A percentile compares a stretch with the other conserved stretches of the same genome.
phyloP scores from a whole-genome alignment of 352 stramenopile genomes.

The Globisporangium cederbergense region DNA sequence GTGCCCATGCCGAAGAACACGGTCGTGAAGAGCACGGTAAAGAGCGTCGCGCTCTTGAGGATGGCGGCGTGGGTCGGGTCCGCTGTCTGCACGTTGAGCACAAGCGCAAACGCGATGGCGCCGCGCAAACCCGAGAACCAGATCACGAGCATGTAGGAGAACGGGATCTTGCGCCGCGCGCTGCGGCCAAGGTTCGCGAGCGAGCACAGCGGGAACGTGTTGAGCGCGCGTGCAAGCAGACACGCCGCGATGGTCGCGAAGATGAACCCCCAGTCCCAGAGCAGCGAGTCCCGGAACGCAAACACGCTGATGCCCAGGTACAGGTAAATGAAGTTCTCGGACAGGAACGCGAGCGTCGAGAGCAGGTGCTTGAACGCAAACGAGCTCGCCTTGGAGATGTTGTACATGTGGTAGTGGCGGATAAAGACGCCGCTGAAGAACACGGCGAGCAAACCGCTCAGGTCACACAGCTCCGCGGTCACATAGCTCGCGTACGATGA shows the following conservation, averaged over 20 bases:
- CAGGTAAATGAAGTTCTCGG: conserved; percentile 53
- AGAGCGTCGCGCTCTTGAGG: conserved; percentile 49
- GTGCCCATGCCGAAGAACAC: conserved; percentile 45
- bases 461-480: conserved; percentile 27
- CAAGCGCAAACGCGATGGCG: conserved; percentile 76
- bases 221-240: conserved; percentile 27
- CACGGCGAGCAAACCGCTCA: conserved; percentile 81
- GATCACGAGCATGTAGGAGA: conserved; percentile 45
- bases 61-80: conserved; percentile 31
- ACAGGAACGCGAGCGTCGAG: conserved; percentile 37
- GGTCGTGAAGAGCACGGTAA: conserved; percentile 56
- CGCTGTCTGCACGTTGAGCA: conserved; percentile 26
- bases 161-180: conserved; percentile 27
- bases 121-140: conserved; percentile 85
- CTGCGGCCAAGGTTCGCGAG: conserved; percentile 28
- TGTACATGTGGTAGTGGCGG: conserved; percentile 50
- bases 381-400: conserved; percentile 34
- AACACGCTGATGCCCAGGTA: conserved; percentile 48
- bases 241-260: conserved; percentile 25
- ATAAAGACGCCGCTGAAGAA: conserved; percentile 75
- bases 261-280: conserved; percentile 43
- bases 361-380: conserved; percentile 39
- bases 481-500: conserved; percentile 44
- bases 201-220: conserved; percentile 37
- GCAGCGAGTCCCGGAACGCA: conserved; percentile 28